Conservation (phyloP, 768 basidiomycete species). For the Mycena galericulata region DNA sequence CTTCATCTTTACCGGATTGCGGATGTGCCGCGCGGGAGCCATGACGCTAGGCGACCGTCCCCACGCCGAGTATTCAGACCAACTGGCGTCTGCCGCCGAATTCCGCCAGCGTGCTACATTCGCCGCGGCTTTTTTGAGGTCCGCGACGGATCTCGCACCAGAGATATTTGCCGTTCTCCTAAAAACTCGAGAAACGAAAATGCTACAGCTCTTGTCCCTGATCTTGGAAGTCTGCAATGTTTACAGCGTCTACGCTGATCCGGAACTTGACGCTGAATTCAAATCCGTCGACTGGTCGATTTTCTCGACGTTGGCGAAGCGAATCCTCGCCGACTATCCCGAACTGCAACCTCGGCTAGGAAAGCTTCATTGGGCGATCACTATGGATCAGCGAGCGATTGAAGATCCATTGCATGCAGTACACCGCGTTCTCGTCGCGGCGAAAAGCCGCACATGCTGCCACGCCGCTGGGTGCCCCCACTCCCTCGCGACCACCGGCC, state of each 20-base stretch:
- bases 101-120: slow-evolving; percentile 14
- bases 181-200: not conserved
- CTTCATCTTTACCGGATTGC: slow-evolving; percentile 3
- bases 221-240: not conserved
- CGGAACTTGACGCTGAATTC: no score
- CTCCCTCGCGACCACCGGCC: slow-evolving; percentile 7
- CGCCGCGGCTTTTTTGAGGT: not conserved
- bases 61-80: not conserved
- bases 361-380: not conserved
- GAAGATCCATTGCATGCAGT: not conserved
- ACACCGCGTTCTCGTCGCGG: not conserved
- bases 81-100: not conserved
- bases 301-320: not conserved
- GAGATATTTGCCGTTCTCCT: slow-evolving; percentile 4
- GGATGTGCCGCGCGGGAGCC: slow-evolving; percentile 2
- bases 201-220: not conserved
- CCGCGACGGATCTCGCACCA: slow-evolving; percentile 1
- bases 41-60: not conserved
- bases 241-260: no score
- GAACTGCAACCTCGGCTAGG: not conserved
- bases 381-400: not conserved
- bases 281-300: not conserved
- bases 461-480: slow-evolving; percentile 6
- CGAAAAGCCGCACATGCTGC: not conserved
- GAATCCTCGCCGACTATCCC: slow-evolving; percentile 4